A percentile compares a stretch with the other conserved stretches of the same genome.
These are phyloP conservation scores for Pistacia atlantica DNA, from an alignment of 345 rosid genomes.

Conservation along the genomic window DNA sequence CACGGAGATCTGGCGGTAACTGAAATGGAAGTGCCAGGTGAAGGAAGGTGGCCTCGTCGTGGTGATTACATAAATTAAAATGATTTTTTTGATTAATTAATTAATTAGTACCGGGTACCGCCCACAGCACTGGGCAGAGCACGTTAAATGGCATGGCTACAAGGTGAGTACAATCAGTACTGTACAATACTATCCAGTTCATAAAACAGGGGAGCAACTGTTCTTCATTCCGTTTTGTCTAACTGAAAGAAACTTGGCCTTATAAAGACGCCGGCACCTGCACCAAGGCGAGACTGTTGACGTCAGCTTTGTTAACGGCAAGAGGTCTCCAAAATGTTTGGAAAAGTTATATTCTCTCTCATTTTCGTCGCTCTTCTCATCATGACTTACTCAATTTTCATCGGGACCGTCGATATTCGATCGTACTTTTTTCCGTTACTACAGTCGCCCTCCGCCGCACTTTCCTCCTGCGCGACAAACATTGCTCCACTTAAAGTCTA, in stretches of 20 bases:
- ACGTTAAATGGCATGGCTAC: too few species aligned
- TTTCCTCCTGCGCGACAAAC: slow-evolving; percentile 26
- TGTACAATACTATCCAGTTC: too few species aligned
- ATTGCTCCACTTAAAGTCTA: slow-evolving; percentile 59
- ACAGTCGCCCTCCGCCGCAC: slow-evolving; percentile 30
- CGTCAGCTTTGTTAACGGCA: not conserved
- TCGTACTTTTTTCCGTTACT: slow-evolving; percentile 62
- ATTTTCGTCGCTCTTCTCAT: slow-evolving; percentile 42
- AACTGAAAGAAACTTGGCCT: not conserved
- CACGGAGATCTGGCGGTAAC: not conserved
- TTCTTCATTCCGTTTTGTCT: too few species aligned
- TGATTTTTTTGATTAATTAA: too few species aligned
- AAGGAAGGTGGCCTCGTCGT: not conserved
- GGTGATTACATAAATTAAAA: not conserved
- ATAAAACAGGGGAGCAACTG: not conserved
- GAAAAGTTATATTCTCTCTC: slow-evolving; percentile 40
- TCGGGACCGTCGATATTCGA: slow-evolving; percentile 60
- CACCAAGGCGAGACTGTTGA: not conserved
- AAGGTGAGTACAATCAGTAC: too few species aligned
- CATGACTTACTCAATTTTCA: slow-evolving; percentile 49
- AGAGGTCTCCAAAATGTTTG: slow-evolving; percentile 38
- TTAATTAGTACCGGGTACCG: too few species aligned
- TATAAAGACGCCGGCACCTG: not conserved
- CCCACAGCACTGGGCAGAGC: too few species aligned
- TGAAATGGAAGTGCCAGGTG: not conserved